Percentiles rank a stretch among this genome's conserved stretches.
Conservation (phyloP, 2,329 filamentous ascomycete genomes). For the Sphaerostilbella broomeana region DNA sequence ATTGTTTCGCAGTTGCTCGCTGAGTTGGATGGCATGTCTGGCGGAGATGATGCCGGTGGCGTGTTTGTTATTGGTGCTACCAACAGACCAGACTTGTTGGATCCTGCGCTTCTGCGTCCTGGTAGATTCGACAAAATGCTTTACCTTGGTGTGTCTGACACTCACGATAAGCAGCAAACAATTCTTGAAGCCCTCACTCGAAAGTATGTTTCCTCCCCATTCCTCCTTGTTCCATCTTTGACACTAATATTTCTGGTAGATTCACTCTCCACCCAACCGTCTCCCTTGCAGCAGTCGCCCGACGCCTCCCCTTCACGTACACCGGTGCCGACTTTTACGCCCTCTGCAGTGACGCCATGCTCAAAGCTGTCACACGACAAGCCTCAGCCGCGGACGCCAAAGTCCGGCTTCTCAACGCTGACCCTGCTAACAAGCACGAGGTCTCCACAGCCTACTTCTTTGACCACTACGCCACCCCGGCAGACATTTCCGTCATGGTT, state of each 20-base stretch:
- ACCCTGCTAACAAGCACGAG: conserved; percentile 31
- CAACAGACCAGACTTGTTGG: conserved; percentile 86
- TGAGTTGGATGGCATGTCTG: conserved; percentile 95
- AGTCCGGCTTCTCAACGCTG: conserved; percentile 61
- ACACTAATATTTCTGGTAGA: conserved; percentile 35
- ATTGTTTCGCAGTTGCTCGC: conserved; percentile 93
- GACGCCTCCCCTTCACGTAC: conserved; percentile 84
- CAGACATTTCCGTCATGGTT: conserved; percentile 82
- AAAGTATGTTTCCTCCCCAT: conserved; percentile 56
- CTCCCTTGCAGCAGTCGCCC: conserved; percentile 67
- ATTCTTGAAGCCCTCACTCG: conserved; percentile 91
- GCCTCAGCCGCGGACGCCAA: conserved; percentile 78
- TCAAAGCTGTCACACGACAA: conserved; percentile 93
- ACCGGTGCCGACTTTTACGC: conserved; percentile 97
- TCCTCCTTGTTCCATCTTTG: background rate
- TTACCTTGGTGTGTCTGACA: conserved; percentile 92
- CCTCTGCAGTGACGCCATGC: conserved; percentile 95
- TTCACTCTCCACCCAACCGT: conserved; percentile 78
- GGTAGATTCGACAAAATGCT: conserved; percentile 98
- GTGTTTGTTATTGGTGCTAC: conserved; percentile 97
- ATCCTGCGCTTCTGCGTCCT: conserved; percentile 81
- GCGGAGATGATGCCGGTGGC: conserved; percentile 76
- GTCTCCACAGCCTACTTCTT: conserved; percentile 92
- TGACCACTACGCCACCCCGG: conserved; percentile 77
- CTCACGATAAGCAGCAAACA: conserved; percentile 89